These are phyloP conservation scores for Coriaria nepalensis DNA, from an alignment of 306 rosid genomes.

Conservation along the genomic window DNA sequence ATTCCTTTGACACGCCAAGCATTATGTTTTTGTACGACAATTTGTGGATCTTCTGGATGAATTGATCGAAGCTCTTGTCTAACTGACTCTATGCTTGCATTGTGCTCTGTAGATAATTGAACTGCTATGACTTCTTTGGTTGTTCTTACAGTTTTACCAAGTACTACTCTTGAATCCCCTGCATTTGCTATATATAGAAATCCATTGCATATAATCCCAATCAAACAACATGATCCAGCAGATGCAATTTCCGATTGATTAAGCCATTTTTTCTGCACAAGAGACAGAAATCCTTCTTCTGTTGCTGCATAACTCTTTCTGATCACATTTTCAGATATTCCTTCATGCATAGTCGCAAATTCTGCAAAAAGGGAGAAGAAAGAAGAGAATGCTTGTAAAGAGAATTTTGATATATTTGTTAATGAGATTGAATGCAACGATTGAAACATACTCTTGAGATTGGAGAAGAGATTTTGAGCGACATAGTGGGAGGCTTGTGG, in stretches of 20 bases:
- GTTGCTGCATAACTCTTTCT: slow-evolving; percentile 52
- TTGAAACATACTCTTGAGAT: slow-evolving; percentile 54
- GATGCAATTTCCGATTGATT: slow-evolving; percentile 57
- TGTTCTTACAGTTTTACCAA: slow-evolving; percentile 52
- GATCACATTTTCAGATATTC: slow-evolving; percentile 51
- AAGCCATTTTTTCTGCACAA: slow-evolving; percentile 58
- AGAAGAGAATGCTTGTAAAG: too few relatives aligned
- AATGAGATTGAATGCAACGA: slow-evolving; percentile 5
- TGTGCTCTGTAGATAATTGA: slow-evolving; percentile 71
- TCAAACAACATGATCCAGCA: slow-evolving; percentile 65
- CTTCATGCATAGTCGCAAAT: slow-evolving; percentile 36
- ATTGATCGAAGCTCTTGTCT: slow-evolving; percentile 43
- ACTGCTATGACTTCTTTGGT: slow-evolving; percentile 50
- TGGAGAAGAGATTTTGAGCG: slow-evolving; percentile 51
- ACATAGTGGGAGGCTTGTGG: slow-evolving; percentile 57
- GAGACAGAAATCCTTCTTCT: slow-evolving; percentile 57
- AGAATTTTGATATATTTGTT: too few relatives aligned
- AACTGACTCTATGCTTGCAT: slow-evolving; percentile 51
- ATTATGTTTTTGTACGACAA: slow-evolving; percentile 47
- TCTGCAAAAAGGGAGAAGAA: slow-evolving; percentile 20
- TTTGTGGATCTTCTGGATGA: slow-evolving; percentile 61
- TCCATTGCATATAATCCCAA: slow-evolving; percentile 60
- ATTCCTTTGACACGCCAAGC: slow-evolving; percentile 93
- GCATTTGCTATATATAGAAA: slow-evolving; percentile 51
- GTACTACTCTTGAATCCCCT: slow-evolving; percentile 64